Conservation (phyloP, 306 rosid species). For the apple (Malus domestica) region ASM211411v1 NC_041797.1:10331501-10332000, state of each 20-base stretch:
- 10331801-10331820: slow-evolving; percentile 85
- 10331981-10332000: slow-evolving; percentile 78
- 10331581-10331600: slow-evolving; percentile 56
- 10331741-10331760: background rate
- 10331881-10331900: background rate
- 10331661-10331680: slow-evolving; percentile 73
- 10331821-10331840: slow-evolving; percentile 42
- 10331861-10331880: background rate
- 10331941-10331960: slow-evolving; percentile 77
- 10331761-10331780: slow-evolving; percentile 60
- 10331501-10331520: background rate
- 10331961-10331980: slow-evolving; percentile 60
- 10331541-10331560: slow-evolving; percentile 24
- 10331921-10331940: slow-evolving; percentile 57
- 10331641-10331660: slow-evolving; percentile 61
- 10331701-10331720: background rate
- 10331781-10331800: slow-evolving; percentile 89
- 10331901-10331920: background rate
- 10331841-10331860: background rate
- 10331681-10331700: slow-evolving; percentile 13
- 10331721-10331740: background rate
- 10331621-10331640: slow-evolving; percentile 75
- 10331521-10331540: background rate
- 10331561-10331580: slow-evolving; percentile 56
- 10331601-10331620: slow-evolving; percentile 57